Conservation (phyloP, 257 asterid genomes). For the Primulina eburnea region DNA sequence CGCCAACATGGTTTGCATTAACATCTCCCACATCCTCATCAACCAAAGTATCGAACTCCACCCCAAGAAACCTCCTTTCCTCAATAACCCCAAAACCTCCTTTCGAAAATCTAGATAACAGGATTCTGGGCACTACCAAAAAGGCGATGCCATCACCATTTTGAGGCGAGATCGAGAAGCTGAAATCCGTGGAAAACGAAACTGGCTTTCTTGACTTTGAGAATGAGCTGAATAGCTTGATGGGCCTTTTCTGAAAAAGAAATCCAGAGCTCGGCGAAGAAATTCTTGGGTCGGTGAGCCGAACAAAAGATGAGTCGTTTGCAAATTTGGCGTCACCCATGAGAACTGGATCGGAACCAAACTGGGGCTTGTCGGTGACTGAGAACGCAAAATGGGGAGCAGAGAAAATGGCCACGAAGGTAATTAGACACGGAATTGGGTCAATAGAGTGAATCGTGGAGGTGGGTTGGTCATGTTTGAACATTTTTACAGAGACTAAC, state of each 20-base stretch:
- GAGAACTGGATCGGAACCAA: conserved; percentile 47
- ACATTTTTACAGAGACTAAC: conserved; percentile 10
- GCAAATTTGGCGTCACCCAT: conserved; percentile 57
- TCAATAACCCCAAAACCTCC: conserved; percentile 42
- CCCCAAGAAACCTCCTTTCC: conserved; percentile 46
- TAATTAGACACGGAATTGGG: conserved; percentile 18
- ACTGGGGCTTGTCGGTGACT: conserved; percentile 38
- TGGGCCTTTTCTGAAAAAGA: conserved; percentile 51
- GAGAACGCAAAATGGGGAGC: conserved; percentile 38
- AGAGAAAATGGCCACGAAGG: conserved; percentile 31
- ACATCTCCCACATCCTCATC: conserved; percentile 47
- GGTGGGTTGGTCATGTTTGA: not conserved
- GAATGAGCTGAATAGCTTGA: conserved; percentile 36
- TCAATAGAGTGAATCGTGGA: not conserved
- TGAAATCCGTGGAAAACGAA: conserved; percentile 73
- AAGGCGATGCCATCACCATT: conserved; percentile 64
- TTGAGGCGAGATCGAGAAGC: conserved; percentile 61
- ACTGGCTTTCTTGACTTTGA: conserved; percentile 36
- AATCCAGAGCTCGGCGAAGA: conserved; percentile 61
- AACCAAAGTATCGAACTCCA: conserved; percentile 54
- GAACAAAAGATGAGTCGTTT: conserved; percentile 33
- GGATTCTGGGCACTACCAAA: conserved; percentile 43
- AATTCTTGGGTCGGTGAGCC: conserved; percentile 47
- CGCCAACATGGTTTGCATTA: conserved; percentile 57
- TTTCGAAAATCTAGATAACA: conserved; percentile 31